Base-by-base conservation (phyloP, 2,329 filamentous ascomycete genomes). In the Penicillium aurantiogriseum region DNA sequence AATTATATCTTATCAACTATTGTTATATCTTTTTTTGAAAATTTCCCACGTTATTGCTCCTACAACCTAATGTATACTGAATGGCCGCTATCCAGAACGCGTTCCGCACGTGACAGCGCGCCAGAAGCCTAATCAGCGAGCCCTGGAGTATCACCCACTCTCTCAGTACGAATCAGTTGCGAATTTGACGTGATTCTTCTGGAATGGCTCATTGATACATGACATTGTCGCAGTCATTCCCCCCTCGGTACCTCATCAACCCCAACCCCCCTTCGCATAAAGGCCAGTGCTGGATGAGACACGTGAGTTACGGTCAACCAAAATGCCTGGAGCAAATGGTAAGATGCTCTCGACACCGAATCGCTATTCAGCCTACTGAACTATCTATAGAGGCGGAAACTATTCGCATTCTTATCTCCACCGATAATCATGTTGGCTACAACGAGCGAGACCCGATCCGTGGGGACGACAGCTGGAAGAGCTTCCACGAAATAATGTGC, bases 381-480 rank as follows among this genome's bases (percentile, higher is more conserved):
- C 29, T 25, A 6, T 9, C 8, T 15, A 45, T 63, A 82, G 83
- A 79, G 51, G 76, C 89, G 66, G 91, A 99, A 77, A 96, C 91
- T 0, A 97, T 99, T 70, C 91, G 91, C 63, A 94, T 99, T 64
- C 86, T 99, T 38, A 84, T 99, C 59, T 88, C 94, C 39, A 97
- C 93, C 17, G 94, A 99, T 74, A 97, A 95, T 67, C 94, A 99
- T 88, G 94, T 99, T 59, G 94, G 94, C 51, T 97, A 92, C 76
- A 90, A 91, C 71, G 94, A 99, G 77, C 88, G 92, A 67, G 92
- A 99, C 74, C 85, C 91, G 1, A 90, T 94, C 59, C 91, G 94
- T n/a, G 93, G 92, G 63, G 91, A 97, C 73, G 94, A 99, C 74
- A 97, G 92, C 76, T 97, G 93, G 92, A 89, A 87, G 71, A 91